A percentile compares a stretch with the other conserved stretches of the same genome.
These are phyloP conservation scores for Chloris gayana DNA, from an alignment of 176 grass and related monocot genomes.

Conservation along the genomic window DNA sequence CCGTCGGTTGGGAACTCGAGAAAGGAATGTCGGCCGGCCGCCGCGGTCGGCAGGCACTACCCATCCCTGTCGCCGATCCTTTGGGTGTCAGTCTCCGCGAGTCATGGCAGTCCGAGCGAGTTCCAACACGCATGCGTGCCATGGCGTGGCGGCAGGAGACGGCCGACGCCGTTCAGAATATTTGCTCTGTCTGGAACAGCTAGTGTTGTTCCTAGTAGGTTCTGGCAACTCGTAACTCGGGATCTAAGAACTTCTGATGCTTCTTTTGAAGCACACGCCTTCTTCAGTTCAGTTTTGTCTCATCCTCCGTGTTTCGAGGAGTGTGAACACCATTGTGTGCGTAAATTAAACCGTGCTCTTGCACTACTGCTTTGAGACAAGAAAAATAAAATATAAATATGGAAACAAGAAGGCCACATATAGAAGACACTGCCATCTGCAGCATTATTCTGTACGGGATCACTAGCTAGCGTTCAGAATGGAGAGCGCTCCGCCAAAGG, in stretches of 20 bases:
- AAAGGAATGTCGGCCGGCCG: conserved; percentile 49
- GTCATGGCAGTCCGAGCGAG: background rate
- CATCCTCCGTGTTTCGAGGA: background rate
- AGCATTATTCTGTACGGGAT: background rate
- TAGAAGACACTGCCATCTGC: background rate
- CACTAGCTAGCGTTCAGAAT: background rate
- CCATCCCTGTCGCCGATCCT: background rate
- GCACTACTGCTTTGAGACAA: background rate
- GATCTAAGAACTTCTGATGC: background rate
- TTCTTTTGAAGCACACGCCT: background rate
- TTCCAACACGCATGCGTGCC: background rate
- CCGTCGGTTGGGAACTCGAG: conserved; percentile 46
- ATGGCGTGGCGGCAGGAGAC: background rate
- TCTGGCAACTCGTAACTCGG: background rate
- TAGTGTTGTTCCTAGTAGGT: background rate
- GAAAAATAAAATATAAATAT: background rate
- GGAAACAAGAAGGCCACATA: background rate
- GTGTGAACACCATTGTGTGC: too few species aligned
- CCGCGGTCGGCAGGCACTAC: conserved; percentile 1
- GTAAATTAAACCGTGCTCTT: background rate
- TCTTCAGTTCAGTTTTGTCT: background rate
- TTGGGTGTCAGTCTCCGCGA: conserved; percentile 14
- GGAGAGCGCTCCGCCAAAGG: background rate
- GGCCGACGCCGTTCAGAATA: background rate
- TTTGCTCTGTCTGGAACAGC: background rate